phyloP scores from a whole-genome alignment of 1,284 basidiomycete species.

The Pyrrhoderma noxium region DNA sequence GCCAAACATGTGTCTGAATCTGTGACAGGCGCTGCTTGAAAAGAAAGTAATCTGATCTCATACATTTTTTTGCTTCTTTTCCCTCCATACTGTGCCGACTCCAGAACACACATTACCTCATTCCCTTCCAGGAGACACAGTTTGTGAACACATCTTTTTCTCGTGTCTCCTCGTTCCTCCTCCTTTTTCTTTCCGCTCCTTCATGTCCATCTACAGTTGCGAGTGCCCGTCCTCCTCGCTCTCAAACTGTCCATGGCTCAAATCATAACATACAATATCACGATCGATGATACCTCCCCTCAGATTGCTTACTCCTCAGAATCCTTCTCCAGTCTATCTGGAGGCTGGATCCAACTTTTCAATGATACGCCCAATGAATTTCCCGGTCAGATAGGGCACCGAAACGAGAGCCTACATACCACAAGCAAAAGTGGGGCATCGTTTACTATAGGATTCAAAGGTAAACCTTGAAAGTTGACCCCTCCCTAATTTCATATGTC shows the following conservation, averaged over 20 bases:
- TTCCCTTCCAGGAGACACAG: neutral
- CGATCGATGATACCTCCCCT: slow-evolving; percentile 62
- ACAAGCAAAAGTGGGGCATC: slow-evolving; percentile 51
- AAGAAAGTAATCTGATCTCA: neutral
- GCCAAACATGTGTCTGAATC: neutral
- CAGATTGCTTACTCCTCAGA: slow-evolving; percentile 50
- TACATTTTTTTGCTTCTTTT: neutral
- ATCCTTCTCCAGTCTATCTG: slow-evolving; percentile 30
- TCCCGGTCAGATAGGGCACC: slow-evolving; percentile 37
- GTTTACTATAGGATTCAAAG: slow-evolving; percentile 51
- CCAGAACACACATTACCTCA: neutral
- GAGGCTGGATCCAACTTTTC: slow-evolving; percentile 63
- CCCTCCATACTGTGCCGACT: neutral
- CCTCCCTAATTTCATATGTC: neutral
- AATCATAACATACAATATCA: slow-evolving; percentile 34
- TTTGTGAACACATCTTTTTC: neutral
- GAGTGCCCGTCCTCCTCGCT: slow-evolving; percentile 8
- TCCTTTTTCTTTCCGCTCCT: slow-evolving; percentile 16
- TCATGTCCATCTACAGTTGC: slow-evolving; percentile 15
- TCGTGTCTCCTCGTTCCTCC: neutral
- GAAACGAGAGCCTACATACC: slow-evolving; percentile 50
- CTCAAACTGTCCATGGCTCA: slow-evolving; percentile 13
- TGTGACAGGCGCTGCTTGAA: slow-evolving; percentile 8
- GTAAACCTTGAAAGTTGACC: slow-evolving; percentile 31
- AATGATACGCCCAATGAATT: slow-evolving; percentile 39